Conservation (phyloP, 1,284 basidiomycete genomes). For the Cryptococcus depauperatus region DNA sequence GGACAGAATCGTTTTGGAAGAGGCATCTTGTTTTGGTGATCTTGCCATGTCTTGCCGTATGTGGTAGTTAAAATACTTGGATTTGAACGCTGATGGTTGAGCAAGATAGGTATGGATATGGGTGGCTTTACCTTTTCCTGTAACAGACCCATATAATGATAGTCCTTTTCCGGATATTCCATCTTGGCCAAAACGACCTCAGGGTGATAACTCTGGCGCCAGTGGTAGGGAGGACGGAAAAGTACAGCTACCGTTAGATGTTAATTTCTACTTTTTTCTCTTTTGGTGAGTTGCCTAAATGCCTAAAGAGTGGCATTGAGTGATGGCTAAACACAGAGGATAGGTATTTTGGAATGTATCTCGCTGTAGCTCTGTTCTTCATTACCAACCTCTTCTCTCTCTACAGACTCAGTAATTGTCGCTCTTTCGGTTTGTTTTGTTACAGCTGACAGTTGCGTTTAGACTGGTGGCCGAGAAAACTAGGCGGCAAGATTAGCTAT, state of each 20-base stretch:
- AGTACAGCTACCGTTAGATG: conserved; percentile 44
- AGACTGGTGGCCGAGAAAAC: conserved; percentile 45
- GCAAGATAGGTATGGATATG: conserved; percentile 50
- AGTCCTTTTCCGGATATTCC: conserved; percentile 41
- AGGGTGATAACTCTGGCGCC: conserved; percentile 4
- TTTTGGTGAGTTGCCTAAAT: conserved; percentile 40
- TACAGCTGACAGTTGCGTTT: not conserved
- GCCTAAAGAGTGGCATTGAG: not conserved
- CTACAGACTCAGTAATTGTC: conserved; percentile 45
- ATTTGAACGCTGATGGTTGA: not conserved
- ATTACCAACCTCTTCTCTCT: conserved; percentile 53
- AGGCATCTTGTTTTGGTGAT: conserved; percentile 49
- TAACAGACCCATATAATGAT: conserved; percentile 46
- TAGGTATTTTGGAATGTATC: conserved; percentile 46
- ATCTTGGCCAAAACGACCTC: conserved; percentile 32
- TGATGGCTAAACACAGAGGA: conserved; percentile 1
- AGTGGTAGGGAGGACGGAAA: conserved; percentile 4
- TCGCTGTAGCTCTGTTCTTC: conserved; percentile 50
- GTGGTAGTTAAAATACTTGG: conserved; percentile 14
- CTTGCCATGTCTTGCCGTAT: conserved; percentile 47
- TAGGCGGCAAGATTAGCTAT: conserved; percentile 51
- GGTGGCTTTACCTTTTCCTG: conserved; percentile 52
- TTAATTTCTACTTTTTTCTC: conserved; percentile 50
- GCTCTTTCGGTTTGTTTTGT: no score
- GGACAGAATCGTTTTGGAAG: conserved; percentile 49